Evolutionary conservation across 2,329 filamentous ascomycete genomes (phyloP), one percentile per base, ranked within the genome.

Genomic region (Niveomyces coronatus): DNA sequence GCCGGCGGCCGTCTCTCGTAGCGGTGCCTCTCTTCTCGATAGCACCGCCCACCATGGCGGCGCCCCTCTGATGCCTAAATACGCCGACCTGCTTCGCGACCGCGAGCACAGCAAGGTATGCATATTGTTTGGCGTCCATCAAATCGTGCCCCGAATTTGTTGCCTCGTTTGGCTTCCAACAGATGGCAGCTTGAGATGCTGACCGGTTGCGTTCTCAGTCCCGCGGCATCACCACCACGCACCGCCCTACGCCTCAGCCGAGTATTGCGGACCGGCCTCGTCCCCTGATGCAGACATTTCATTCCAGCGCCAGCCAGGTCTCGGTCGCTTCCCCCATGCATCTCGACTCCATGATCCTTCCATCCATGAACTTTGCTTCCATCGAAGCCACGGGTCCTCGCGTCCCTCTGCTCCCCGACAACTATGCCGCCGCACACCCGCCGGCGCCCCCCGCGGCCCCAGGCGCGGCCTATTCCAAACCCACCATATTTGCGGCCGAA

Each of bases 281-380:
- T 50, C 75, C 74, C 28, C 59, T 79, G 40, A 79, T 80, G 75
- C 76, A 80, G 60, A 73, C 70, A 51, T 79, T 79, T 62, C 62
- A 63, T 49, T 65, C 67, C 16, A 64, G 68, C 14, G 55, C 67
- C 6, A 54, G 68, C 13, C 63, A 65, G 39, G 61, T 65, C n/a
- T 57, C 64, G 3, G 54, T 63, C 11, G 48, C 56, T 9, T 51
- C 60, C 19, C 47, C 53, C 29, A 52, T 51, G 31, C 60, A 66
- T 42, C 64, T 76, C 42, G 71, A 79, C 58, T 64, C 61, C 52
- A 61, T 68, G 44, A 55, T 74, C 43, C 63, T 80, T 40, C 75
- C 75, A 18, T 54, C 61, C 41, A 54, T 67, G 10, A 55, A 60
- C 31, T 44, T 54, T 31, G 45, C 49, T 31, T 37, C 53, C 37